Percentiles rank a stretch among this genome's conserved stretches.
phyloP scores from a whole-genome alignment of 2,329 filamentous ascomycete genomes.

The Phaeomoniella chlamydospora region DNA sequence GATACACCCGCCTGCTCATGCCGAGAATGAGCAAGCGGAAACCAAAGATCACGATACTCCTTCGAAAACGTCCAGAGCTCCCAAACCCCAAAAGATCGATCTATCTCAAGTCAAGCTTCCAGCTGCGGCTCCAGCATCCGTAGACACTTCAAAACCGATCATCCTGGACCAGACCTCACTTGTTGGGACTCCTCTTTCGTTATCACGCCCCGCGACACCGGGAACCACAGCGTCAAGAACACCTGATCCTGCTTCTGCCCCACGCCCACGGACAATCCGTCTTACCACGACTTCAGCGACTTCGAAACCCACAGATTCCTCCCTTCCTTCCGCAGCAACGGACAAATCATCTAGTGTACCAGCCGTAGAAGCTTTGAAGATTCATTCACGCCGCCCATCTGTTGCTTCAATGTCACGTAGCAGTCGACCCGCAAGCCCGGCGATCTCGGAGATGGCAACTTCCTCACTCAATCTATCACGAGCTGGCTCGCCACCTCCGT shows the following conservation, averaged over 20 bases:
- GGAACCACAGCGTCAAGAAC: not conserved
- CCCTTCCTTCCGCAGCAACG: constrained; percentile 8
- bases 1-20: not conserved
- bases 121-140: not conserved
- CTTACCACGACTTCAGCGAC: constrained; percentile 1
- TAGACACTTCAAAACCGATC: not conserved
- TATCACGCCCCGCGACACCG: not conserved
- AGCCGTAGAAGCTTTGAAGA: constrained; percentile 13
- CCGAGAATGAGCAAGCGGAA: constrained; percentile 5
- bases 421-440: constrained; percentile 44
- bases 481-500: constrained; percentile 43
- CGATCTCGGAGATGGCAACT: constrained; percentile 43
- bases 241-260: not conserved
- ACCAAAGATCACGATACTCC: constrained; percentile 7
- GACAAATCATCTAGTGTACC: constrained; percentile 8
- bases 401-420: constrained; percentile 36
- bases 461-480: constrained; percentile 40
- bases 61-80: constrained; percentile 5
- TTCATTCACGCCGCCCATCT: constrained; percentile 32
- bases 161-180: not conserved
- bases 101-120: not conserved
- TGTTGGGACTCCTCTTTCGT: not conserved
- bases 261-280: constrained; percentile 1
- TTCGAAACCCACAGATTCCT: constrained; percentile 6
- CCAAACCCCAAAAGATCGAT: constrained; percentile 3